phyloP scores from a whole-genome alignment of 441 rosid genomes.

The Syzygium malaccense region DNA sequence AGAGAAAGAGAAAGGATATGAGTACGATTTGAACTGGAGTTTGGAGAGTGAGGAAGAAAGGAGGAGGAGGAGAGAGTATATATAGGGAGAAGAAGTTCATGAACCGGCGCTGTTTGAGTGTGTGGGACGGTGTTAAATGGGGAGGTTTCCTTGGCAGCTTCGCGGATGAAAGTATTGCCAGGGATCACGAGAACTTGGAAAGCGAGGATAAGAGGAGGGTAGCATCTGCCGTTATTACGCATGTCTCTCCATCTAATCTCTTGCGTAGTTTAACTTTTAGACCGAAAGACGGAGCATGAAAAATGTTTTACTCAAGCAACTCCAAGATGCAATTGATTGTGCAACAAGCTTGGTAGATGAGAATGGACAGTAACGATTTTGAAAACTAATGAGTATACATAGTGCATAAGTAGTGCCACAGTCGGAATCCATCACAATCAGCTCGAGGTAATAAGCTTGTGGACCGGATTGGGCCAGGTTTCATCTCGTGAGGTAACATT shows the following conservation, averaged over 20 bases:
- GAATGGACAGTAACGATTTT: not conserved
- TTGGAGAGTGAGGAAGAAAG: not conserved
- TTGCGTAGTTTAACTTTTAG: not conserved
- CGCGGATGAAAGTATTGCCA: not conserved
- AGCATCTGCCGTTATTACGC: not conserved
- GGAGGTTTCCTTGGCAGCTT: constrained; percentile 14
- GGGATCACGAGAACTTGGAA: constrained; percentile 8
- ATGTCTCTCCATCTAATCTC: not conserved
- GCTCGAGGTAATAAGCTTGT: not conserved
- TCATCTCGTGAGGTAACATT: too few relatives aligned
- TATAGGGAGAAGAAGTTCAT: constrained; percentile 17
- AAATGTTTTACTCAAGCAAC: not conserved
- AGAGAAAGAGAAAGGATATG: not conserved
- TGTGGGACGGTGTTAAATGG: not conserved
- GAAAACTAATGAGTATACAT: not conserved
- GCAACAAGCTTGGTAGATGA: not conserved
- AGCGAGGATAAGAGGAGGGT: constrained; percentile 8
- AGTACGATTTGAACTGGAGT: not conserved
- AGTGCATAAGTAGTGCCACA: not conserved
- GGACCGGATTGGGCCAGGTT: not conserved
- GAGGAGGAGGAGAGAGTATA: not conserved
- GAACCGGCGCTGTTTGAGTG: constrained; percentile 10
- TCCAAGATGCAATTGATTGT: not conserved
- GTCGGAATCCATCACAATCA: not conserved
- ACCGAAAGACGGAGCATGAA: not conserved